Percentiles rank a stretch among this genome's conserved stretches.
Conservation (phyloP, 176 grass and related monocot genomes). For the Carex pumila region DNA sequence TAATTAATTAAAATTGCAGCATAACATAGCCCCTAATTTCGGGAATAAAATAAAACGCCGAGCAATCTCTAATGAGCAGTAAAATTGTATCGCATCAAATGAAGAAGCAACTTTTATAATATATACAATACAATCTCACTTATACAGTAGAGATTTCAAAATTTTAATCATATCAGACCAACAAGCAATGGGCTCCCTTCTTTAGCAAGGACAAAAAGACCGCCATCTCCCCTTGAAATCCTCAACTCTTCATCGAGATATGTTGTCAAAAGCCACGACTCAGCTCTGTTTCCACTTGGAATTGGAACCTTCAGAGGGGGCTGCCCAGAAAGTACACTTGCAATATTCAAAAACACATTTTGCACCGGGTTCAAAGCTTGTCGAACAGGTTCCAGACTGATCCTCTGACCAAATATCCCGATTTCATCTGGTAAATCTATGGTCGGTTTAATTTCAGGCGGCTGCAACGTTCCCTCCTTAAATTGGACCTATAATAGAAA, state of each 20-base stretch:
- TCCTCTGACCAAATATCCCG: conserved; percentile 78
- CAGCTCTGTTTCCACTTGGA: conserved; percentile 43
- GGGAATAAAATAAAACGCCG: neutral
- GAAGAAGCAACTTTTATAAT: neutral
- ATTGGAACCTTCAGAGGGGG: conserved; percentile 66
- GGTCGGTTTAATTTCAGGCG: conserved; percentile 52
- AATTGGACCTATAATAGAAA: conserved; percentile 59
- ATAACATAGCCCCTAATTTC: neutral
- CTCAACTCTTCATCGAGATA: conserved; percentile 85
- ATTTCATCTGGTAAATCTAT: conserved; percentile 62
- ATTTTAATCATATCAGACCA: conserved; percentile 30
- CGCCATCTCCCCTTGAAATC: conserved; percentile 85
- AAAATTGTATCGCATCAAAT: neutral
- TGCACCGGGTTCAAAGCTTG: conserved; percentile 55
- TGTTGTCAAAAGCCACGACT: conserved; percentile 85
- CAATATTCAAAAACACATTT: conserved; percentile 51
- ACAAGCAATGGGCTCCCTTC: conserved; percentile 74
- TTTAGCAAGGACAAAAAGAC: conserved; percentile 83
- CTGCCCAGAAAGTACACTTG: conserved; percentile 65
- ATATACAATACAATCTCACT: neutral
- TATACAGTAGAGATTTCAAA: neutral
- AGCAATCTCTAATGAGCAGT: neutral
- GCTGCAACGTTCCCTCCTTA: conserved; percentile 77
- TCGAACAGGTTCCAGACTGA: conserved; percentile 60
- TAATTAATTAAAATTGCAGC: neutral